Conservation (phyloP, 176 grass and related monocot genomes). For the Eleusine coracana region DNA sequence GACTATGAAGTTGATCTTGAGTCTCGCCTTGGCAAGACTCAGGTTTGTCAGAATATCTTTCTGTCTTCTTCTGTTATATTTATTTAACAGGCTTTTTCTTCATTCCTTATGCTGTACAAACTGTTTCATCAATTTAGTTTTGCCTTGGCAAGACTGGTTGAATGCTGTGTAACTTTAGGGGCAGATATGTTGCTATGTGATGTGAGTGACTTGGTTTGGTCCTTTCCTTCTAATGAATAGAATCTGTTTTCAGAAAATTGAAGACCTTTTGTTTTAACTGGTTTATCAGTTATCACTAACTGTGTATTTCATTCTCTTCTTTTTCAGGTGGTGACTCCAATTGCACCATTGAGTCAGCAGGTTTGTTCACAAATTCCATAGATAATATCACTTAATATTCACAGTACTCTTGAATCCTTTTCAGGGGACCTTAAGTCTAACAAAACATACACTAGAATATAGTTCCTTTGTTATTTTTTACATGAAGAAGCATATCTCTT, state of each 20-base stretch:
- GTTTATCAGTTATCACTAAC: slow-evolving; percentile 24
- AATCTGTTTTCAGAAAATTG: background rate
- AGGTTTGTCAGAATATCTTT: slow-evolving; percentile 52
- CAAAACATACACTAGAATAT: background rate
- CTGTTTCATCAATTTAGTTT: background rate
- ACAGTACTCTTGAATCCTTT: background rate
- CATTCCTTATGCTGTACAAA: background rate
- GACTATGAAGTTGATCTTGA: slow-evolving; percentile 99
- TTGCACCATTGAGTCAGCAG: slow-evolving; percentile 97
- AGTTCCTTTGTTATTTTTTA: background rate
- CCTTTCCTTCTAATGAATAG: background rate
- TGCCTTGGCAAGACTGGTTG: background rate
- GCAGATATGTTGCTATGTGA: background rate
- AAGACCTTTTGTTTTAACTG: background rate
- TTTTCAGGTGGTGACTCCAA: slow-evolving; percentile 98
- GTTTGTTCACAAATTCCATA: slow-evolving; percentile 53
- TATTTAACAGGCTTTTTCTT: background rate
- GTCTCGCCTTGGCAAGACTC: slow-evolving; percentile 96
- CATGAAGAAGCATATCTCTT: no score
- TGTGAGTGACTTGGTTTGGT: background rate
- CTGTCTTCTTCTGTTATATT: background rate
- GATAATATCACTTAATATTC: background rate
- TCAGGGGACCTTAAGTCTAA: slow-evolving; percentile 1
- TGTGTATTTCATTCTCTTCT: slow-evolving; percentile 17
- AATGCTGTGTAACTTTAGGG: slow-evolving; percentile 5